Evolutionary conservation across 345 rosid genomes (phyloP), one percentile per base, ranked within the genome.

Genomic region (Turnera subulata): DNA sequence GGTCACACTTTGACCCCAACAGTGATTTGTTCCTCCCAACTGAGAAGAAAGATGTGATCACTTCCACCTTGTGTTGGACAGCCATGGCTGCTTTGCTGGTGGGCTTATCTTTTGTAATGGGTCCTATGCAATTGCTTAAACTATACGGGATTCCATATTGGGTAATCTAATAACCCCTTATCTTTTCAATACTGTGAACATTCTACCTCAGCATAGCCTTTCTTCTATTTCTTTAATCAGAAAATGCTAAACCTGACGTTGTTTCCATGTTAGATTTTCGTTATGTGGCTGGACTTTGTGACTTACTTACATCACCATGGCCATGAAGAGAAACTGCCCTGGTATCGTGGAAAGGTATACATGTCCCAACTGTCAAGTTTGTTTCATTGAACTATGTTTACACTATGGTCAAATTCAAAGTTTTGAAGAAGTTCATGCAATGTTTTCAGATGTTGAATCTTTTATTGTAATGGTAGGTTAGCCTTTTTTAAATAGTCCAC

Each of bases 221-320:
- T 12, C 19, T 5, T 47, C 2, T 40, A 22, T 23, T 38, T 0
- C 20, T 19, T 32, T 32, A 33, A 46, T 6, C 6, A 20, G n/a
- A 14, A 25, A 10, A 6, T 19, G 50, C 16, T 13, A 3, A 29
- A 29, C 16, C 11, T 25, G n/a, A n/a, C n/a, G n/a, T 50, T 14
- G 40, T 20, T 39, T 61, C 56, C 5, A 35, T 38, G 11, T 16
- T 7, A 89, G 97, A 67, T 78, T 44, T 89, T 89, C 47, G 82
- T 89, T 15, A 68, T 75, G 78, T 89, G 95, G 97, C 63, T 89
- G 77, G 97, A 89, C 50, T 61, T 78, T 11, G 97, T 89, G 11
- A 89, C 97, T 18, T 89, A 89, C 73, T 73, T 89, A 67, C 95
- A 89, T 64, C 97, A 86, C 73, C 97, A 89, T 67, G 95, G 95